Conservation (phyloP, 2,329 filamentous ascomycete genomes). For the Diplocarpon rosae region DNA sequence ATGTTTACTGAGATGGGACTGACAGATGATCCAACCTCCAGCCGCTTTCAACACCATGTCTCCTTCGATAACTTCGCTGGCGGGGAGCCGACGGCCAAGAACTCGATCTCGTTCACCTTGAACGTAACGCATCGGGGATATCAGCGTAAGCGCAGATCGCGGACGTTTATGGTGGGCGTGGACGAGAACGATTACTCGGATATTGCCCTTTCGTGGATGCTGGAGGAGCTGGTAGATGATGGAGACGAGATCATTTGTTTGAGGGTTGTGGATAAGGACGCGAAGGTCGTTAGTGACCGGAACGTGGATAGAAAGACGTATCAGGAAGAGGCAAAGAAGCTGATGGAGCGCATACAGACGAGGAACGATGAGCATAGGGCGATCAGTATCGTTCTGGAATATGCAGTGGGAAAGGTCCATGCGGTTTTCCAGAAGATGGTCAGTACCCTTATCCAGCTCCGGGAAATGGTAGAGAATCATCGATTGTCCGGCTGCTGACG, state of each 20-base stretch:
- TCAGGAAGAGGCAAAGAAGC: slow-evolving; percentile 49
- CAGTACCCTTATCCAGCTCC: slow-evolving; percentile 19
- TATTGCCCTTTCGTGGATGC: slow-evolving; percentile 62
- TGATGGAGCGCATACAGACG: slow-evolving; percentile 54
- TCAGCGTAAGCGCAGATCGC: slow-evolving; percentile 52
- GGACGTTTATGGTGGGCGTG: slow-evolving; percentile 62
- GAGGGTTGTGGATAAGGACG: slow-evolving; percentile 60
- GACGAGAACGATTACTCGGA: slow-evolving; percentile 68
- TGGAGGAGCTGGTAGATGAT: slow-evolving; percentile 67
- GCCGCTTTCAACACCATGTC: slow-evolving; percentile 55
- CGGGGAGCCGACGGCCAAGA: slow-evolving; percentile 48
- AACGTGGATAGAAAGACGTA: slow-evolving; percentile 51
- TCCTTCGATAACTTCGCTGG: slow-evolving; percentile 67
- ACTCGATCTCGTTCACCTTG: slow-evolving; percentile 52
- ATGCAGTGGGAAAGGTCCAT: slow-evolving; percentile 61
- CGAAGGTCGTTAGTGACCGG: slow-evolving; percentile 49
- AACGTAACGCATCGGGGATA: slow-evolving; percentile 65
- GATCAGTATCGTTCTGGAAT: slow-evolving; percentile 61
- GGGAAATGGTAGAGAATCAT: neutral
- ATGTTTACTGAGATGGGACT: slow-evolving; percentile 3
- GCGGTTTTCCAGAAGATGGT: slow-evolving; percentile 67
- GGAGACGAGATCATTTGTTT: slow-evolving; percentile 67
- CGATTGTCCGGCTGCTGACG: neutral
- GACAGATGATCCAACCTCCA: slow-evolving; percentile 18
- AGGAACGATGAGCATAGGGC: slow-evolving; percentile 62